Evolutionary conservation across 2,329 filamentous ascomycete genomes (phyloP), one percentile per base, ranked within the genome.

Genomic region (Penicillium sclerotiorum): DNA sequence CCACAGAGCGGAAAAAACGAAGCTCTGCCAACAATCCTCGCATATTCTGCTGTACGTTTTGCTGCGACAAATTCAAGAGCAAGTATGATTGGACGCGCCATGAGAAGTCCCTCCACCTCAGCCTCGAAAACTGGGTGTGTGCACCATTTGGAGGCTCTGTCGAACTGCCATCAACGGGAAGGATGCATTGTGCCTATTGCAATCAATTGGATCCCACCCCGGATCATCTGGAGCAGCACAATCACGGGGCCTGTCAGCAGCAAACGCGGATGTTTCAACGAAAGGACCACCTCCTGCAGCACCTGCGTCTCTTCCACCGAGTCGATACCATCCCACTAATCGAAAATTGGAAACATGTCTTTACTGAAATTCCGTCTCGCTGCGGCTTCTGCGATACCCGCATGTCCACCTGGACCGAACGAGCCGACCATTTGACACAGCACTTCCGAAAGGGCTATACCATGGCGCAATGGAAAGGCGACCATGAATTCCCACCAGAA

Each of bases 271-370:
- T 7, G 0, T 81, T 81, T 58, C 78, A 76, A 50, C 69, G 79
- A 6, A 81, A 81, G 59, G 79, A 81, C 50, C 79, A 81, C 51
- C 67, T 82, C 0, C 65, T 77, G 21, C 79, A 82, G 53, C 79
- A 81, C 61, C 58, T 81, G 12, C 72, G 77, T 3, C 65, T 80
- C 12, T 74, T 80, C 62, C 79, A 82, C 33, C 52, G 69, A 64
- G 33, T 79, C 68, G 57, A 76, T 69, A 48, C 43, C 1, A 22
- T 57, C 8, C 56, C 58, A 8, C 9, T 51, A 3, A 49, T 59
- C 6, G 50, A 55, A 15, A 47, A 56, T 27, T 61, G 59, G 59
- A 58, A 56, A 47, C 69, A 76, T 65, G 68, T 62, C 1, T 67
- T 71, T 20, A 68, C 68, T 41, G 72, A n/a, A n/a, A n/a, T 81